Percentiles rank a stretch among this genome's conserved stretches.
These are phyloP conservation scores for Hondaea fermentalgiana DNA, from an alignment of 108 stramenopile species.

Conservation along the genomic window DNA sequence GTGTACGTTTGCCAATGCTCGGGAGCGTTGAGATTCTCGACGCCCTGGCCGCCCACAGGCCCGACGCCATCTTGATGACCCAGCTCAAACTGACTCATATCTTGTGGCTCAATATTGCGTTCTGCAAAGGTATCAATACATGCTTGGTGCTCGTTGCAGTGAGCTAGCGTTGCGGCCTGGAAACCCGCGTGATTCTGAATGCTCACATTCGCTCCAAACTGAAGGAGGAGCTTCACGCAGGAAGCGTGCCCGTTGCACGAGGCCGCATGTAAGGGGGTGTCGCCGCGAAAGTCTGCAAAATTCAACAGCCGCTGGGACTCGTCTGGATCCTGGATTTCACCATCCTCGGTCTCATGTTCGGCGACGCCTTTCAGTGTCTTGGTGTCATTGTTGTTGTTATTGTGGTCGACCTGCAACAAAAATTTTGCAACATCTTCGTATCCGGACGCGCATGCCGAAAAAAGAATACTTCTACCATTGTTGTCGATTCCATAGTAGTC, in stretches of 20 bases:
- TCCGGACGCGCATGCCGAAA: not conserved
- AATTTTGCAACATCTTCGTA: not conserved
- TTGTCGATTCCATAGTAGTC: conserved; percentile 8
- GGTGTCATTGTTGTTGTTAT: not conserved
- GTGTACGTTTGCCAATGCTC: not conserved
- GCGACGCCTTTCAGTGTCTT: too few relatives aligned
- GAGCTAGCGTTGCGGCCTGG: not conserved
- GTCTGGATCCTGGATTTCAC: not conserved
- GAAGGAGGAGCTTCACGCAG: conserved; percentile 7
- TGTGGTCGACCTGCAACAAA: not conserved
- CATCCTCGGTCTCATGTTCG: too few relatives aligned
- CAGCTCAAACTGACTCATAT: not conserved
- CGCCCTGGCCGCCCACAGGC: not conserved
- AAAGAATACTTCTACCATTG: not conserved
- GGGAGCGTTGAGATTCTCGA: not conserved
- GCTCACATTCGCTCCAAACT: not conserved
- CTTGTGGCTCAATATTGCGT: not conserved
- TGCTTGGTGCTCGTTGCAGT: not conserved
- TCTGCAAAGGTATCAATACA: not conserved
- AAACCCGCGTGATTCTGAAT: not conserved
- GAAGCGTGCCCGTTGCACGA: conserved; percentile 19
- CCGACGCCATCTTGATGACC: too few relatives aligned
- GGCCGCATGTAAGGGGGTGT: conserved; percentile 29
- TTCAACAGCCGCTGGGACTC: not conserved
- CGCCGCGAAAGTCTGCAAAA: conserved; percentile 16